A percentile compares a stretch with the other conserved stretches of the same genome.
phyloP scores from a whole-genome alignment of 1,139 yeast genomes.

The Candida tetrigidarum region DNA sequence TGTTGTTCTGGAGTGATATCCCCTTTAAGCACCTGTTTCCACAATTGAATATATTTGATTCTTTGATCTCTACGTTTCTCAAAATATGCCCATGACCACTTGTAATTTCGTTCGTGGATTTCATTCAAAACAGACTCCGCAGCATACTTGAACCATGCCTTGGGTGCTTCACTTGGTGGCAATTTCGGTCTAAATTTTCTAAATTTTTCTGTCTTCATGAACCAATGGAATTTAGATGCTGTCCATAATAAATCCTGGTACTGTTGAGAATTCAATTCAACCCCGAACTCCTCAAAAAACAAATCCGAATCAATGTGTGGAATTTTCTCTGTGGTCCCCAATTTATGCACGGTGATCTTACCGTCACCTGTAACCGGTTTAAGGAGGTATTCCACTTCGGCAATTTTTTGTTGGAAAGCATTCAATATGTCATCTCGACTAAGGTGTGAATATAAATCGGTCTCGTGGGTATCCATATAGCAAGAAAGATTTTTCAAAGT shows the following conservation, averaged over 20 bases:
- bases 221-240: conserved; percentile 81
- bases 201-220: conserved; percentile 73
- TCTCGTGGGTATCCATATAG: conserved; percentile 82
- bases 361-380: conserved; percentile 93
- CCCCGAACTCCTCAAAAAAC: conserved; percentile 84
- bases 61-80: conserved; percentile 74
- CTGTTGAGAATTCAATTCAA: conserved; percentile 83
- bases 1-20: conserved; percentile 38
- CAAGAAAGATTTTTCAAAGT: conserved; percentile 75
- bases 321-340: conserved; percentile 64
- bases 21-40: conserved; percentile 57
- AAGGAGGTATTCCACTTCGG: conserved; percentile 64
- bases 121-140: conserved; percentile 75
- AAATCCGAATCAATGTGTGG: conserved; percentile 83
- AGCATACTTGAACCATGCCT: conserved; percentile 81
- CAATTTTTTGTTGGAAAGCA: conserved; percentile 35
- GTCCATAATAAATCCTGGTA: conserved; percentile 84
- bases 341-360: conserved; percentile 76
- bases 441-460: conserved; percentile 45
- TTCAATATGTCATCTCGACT: conserved; percentile 48
- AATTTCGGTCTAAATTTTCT: conserved; percentile 69
- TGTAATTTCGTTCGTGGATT: conserved; percentile 77
- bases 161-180: conserved; percentile 68
- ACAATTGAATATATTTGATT: conserved; percentile 65
- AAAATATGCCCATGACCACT: conserved; percentile 90